Base-by-base conservation (phyloP, 768 basidiomycete species). In the Auriscalpium vulgare region DNA sequence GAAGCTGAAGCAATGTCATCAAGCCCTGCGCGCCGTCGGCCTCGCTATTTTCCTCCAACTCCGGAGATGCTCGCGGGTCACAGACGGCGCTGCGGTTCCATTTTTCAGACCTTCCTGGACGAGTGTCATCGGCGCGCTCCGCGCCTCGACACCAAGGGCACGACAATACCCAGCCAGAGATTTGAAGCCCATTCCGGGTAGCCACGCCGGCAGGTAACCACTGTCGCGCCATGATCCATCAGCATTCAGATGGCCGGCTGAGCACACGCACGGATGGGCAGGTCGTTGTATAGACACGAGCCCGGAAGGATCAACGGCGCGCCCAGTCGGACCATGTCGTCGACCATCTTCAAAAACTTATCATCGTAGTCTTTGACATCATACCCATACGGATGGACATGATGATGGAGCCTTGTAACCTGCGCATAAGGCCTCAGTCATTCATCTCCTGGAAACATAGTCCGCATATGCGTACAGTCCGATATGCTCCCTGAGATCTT, bases 151-250 rank as follows among this genome's bases (percentile, higher is more conserved):
- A 3, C 48, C 35, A 19, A 59, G n/a, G 4, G 23, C n/a, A 13
- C 47, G 51, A 19, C 51, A 38, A 38, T 23, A 44, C 16, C 44
- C 14, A 14, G 56, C 55, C 16, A 59, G 5, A 16, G 19, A 11
- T 29, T 57, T 48, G 17, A 52, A 50, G 43, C 43, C 54, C n/a
- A 58, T 8, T 36, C 36, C 43, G 2, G 58, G 58, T 11, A 59
- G 40, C 58, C 58, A 59, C 14, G 55, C 47, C 29, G 51, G 58
- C 8, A 58, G 43, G n/a, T 58, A 36, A 13, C 38, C 29, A 58
- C 57, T 59, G 6, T 9, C 47, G 10, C n/a, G 6, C 8, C 2
- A 14, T 59, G 23, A 46, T 34, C 1, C 4, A 43, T 35, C 8
- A 14, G 7, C 10, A 43, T 4, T 8, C 10, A 1, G 29, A 5